Evolutionary conservation across 768 basidiomycete species (phyloP), one percentile per base, ranked within the genome.

Genomic region (Amyloporia xantha): DNA sequence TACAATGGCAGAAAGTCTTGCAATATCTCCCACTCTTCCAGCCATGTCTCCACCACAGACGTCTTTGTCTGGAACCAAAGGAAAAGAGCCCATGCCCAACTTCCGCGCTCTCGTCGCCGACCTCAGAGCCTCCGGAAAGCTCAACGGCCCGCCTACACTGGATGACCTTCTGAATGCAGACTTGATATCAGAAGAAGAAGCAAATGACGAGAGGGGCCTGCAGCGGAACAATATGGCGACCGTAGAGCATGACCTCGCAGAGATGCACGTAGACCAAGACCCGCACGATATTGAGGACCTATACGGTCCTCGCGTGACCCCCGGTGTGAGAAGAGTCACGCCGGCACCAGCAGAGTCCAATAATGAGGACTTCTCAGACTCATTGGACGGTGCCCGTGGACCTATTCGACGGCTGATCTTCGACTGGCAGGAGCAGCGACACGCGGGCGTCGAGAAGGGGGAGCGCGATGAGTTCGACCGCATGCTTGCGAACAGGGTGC

Each of bases 61-160:
- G 15, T 15, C 30, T 15, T 33, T 15, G 7, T 33, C 30, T 33
- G 9, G 30, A 7, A 15, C 7, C 15, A 30, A 17, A 36, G 39
- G n/a, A 38, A 39, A 6, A 25, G 30, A 11, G 37, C n/a, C 7
- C 24, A 12, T 40, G 11, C 37, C 40, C 5, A 47, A 47, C 17
- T 41, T 54, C 45, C 48, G 51, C 5, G 48, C 41, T 11, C 50
- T 50, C 24, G 45, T 54, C 11, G 38, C 51, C 1, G 24, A n/a
- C 4, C 42, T 54, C 35, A 50, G 53, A 19, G 50, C 50, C 9
- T 11, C 47, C n/a, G 56, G 53, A 0, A 50, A 54, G 23, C 48
- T 54, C 12, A 41, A 30, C 4, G 42, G 41, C 21, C 53, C 56
- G 5, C 53, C 56, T 4, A 4, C 33, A 3, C 21, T 51, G 12